phyloP scores from a whole-genome alignment of 768 basidiomycete genomes.

The Tylopilus felleus region DNA sequence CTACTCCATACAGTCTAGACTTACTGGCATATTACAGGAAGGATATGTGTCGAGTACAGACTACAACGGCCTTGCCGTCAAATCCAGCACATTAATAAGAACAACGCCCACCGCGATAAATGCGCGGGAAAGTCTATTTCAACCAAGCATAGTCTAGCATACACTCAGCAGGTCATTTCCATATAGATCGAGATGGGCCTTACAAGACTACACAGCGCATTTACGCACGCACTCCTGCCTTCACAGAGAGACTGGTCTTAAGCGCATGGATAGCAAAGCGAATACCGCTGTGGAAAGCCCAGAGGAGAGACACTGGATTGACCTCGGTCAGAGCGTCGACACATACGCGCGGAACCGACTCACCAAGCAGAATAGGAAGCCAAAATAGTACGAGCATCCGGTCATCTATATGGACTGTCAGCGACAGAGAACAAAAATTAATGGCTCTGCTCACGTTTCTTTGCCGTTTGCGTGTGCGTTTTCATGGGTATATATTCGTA shows the following conservation, averaged over 20 bases:
- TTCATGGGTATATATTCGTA: conserved; percentile 60
- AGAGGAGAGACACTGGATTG: conserved; percentile 53
- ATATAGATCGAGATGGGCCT: neutral
- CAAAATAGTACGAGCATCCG: conserved; percentile 84
- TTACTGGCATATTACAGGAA: conserved; percentile 17
- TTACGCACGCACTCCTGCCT: conserved; percentile 37
- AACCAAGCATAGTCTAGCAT: conserved; percentile 3
- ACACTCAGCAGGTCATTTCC: neutral
- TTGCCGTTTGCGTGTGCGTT: conserved; percentile 40
- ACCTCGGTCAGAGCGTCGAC: conserved; percentile 6
- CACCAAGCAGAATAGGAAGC: conserved; percentile 79
- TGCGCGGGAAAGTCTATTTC: conserved; percentile 3
- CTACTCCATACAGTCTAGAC: neutral
- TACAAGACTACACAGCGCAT: conserved; percentile 1
- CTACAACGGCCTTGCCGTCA: conserved; percentile 14
- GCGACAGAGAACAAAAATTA: neutral
- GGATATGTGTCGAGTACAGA: conserved; percentile 20
- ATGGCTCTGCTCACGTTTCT: conserved; percentile 56
- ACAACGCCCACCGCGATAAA: conserved; percentile 3
- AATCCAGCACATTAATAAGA: conserved; percentile 21
- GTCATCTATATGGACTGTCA: conserved; percentile 51
- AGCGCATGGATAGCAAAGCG: conserved; percentile 50
- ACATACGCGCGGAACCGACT: conserved; percentile 32
- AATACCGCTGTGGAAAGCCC: conserved; percentile 55
- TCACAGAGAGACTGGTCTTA: conserved; percentile 47